Percentiles rank a stretch among this genome's conserved stretches.
Evolutionary conservation across 2,329 filamentous ascomycete genomes (phyloP).

Genomic region (Diplodia mutila): DNA sequence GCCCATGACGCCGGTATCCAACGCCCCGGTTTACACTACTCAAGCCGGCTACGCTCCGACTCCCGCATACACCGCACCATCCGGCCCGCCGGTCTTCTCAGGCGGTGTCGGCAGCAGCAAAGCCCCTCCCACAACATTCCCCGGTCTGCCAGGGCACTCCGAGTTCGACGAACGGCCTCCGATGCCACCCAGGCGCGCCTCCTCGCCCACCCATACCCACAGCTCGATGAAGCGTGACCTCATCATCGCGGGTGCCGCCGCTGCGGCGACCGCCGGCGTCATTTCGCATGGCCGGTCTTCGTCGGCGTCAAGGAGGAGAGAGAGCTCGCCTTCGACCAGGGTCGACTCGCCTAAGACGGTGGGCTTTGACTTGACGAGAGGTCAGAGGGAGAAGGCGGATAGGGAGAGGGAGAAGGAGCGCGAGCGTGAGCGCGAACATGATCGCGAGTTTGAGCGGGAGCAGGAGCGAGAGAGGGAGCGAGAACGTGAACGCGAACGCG

Average conservation of each 20-base stretch:
- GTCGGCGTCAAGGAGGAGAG: conserved; percentile 7
- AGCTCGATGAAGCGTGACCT: conserved; percentile 47
- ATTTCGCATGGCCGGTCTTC: conserved; percentile 24
- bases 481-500: conserved; percentile 31
- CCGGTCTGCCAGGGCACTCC: background rate
- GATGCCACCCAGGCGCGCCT: conserved; percentile 45
- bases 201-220: conserved; percentile 47
- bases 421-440: conserved; percentile 28
- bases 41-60: conserved; percentile 42
- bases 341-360: conserved; percentile 50
- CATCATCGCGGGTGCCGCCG: conserved; percentile 49
- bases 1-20: conserved; percentile 73
- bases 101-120: conserved; percentile 27
- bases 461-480: conserved; percentile 29
- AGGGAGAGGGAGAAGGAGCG: conserved; percentile 42
- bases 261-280: conserved; percentile 47
- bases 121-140: conserved; percentile 27
- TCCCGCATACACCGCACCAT: conserved; percentile 46
- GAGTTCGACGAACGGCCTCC: conserved; percentile 30
- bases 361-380: conserved; percentile 61
- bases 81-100: conserved; percentile 47
- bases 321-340: conserved; percentile 27
- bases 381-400: conserved; percentile 56
- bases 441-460: conserved; percentile 26
- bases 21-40: conserved; percentile 62